Percentiles rank a stretch among this genome's conserved stretches.
Evolutionary conservation across 768 basidiomycete species (phyloP).

Genomic region (Boletus barrowsii): DNA sequence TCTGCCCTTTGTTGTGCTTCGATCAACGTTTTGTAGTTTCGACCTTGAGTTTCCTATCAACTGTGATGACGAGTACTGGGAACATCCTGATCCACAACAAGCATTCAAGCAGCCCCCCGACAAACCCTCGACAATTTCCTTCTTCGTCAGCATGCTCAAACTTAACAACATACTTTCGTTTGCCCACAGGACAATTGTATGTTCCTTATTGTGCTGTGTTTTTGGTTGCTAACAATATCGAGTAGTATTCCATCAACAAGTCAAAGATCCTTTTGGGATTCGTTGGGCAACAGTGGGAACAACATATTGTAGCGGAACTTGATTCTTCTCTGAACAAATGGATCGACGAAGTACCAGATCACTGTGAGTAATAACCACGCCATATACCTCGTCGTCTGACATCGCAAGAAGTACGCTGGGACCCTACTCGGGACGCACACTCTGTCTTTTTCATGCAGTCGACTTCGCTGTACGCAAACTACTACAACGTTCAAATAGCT

Average conservation of each 20-base stretch:
- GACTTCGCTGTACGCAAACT: slow-evolving; percentile 47
- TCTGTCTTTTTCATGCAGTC: slow-evolving; percentile 46
- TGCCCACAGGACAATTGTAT: slow-evolving; percentile 58
- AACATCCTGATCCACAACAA: slow-evolving; percentile 42
- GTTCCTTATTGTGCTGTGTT: slow-evolving; percentile 10
- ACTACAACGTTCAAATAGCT: slow-evolving; percentile 61
- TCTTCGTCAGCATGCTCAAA: slow-evolving; percentile 52
- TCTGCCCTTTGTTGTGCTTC: background rate
- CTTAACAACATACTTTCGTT: slow-evolving; percentile 63
- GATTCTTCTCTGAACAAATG: slow-evolving; percentile 79
- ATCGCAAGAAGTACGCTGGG: slow-evolving; percentile 38
- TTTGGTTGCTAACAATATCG: background rate
- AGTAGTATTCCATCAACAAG: slow-evolving; percentile 71
- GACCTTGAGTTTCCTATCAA: slow-evolving; percentile 61
- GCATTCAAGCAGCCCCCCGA: slow-evolving; percentile 62
- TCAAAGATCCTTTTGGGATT: slow-evolving; percentile 51
- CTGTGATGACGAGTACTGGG: slow-evolving; percentile 71
- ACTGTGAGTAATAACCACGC: slow-evolving; percentile 21
- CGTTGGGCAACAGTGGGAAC: slow-evolving; percentile 54
- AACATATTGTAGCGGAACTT: slow-evolving; percentile 64
- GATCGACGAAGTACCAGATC: slow-evolving; percentile 64
- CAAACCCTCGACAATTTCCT: slow-evolving; percentile 52
- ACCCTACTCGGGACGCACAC: slow-evolving; percentile 38
- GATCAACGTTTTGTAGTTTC: slow-evolving; percentile 38
- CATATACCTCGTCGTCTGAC: slow-evolving; percentile 3